Percentiles rank a stretch among this genome's conserved stretches.
phyloP scores from a whole-genome alignment of 2,329 filamentous ascomycete species.

The Talaromyces sp. region DNA sequence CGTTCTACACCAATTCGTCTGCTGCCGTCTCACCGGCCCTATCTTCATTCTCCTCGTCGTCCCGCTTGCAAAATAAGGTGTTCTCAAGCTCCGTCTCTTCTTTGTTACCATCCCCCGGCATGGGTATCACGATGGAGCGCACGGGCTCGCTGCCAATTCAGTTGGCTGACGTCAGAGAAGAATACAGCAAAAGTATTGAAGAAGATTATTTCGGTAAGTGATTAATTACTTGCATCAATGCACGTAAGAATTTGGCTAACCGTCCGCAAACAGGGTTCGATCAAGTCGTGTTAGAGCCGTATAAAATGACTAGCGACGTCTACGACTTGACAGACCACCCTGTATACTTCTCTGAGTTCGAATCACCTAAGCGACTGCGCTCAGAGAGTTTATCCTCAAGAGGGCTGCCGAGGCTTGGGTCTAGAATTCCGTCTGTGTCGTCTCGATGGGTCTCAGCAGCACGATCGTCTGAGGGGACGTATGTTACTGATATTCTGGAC shows the following conservation, averaged over 20 bases:
- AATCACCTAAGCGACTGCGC: slow-evolving; percentile 44
- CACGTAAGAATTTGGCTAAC: neutral
- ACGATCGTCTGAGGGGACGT: slow-evolving; percentile 10
- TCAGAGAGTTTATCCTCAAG: slow-evolving; percentile 44
- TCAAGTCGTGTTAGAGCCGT: slow-evolving; percentile 7
- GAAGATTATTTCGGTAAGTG: slow-evolving; percentile 68
- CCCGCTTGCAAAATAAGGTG: slow-evolving; percentile 31
- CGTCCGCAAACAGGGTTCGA: slow-evolving; percentile 1
- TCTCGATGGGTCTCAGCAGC: slow-evolving; percentile 35
- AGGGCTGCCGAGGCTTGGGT: slow-evolving; percentile 59
- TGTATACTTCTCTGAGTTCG: neutral
- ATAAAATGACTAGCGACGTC: slow-evolving; percentile 5
- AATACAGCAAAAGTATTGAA: slow-evolving; percentile 54
- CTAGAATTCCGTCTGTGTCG: slow-evolving; percentile 71
- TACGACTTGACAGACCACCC: slow-evolving; percentile 8
- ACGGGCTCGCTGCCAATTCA: slow-evolving; percentile 55
- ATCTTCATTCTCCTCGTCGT: slow-evolving; percentile 40
- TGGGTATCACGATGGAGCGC: slow-evolving; percentile 45
- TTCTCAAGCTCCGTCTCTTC: slow-evolving; percentile 70
- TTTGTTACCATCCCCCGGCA: slow-evolving; percentile 56
- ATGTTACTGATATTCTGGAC: slow-evolving; percentile 26
- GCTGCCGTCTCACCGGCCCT: slow-evolving; percentile 36
- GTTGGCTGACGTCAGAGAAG: slow-evolving; percentile 79
- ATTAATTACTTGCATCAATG: slow-evolving; percentile 21
- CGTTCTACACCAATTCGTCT: slow-evolving; percentile 32